These are phyloP conservation scores for Fusarium longipes DNA, from an alignment of 2,329 filamentous ascomycete genomes.

Conservation along the genomic window DNA sequence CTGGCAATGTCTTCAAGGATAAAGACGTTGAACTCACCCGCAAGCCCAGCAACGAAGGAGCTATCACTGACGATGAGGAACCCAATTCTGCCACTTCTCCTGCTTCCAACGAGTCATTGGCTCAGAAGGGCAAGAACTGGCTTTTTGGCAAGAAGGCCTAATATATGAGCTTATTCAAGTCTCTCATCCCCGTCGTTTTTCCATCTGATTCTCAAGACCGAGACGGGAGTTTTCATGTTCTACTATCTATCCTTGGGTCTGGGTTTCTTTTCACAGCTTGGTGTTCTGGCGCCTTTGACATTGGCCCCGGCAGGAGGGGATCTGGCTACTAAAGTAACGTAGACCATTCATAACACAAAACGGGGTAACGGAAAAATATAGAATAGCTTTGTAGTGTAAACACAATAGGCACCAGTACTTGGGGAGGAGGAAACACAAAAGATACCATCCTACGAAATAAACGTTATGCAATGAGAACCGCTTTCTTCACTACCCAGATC, in stretches of 20 bases:
- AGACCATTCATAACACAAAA: slow-evolving; percentile 12
- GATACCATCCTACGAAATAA: slow-evolving; percentile 39
- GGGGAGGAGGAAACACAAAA: slow-evolving; percentile 31
- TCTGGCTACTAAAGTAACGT: slow-evolving; percentile 5
- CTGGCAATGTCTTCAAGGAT: slow-evolving; percentile 74
- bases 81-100: slow-evolving; percentile 14
- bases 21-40: slow-evolving; percentile 52
- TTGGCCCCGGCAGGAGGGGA: slow-evolving; percentile 4
- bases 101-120: slow-evolving; percentile 39
- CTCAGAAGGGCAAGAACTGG: slow-evolving; percentile 61
- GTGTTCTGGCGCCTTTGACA: slow-evolving; percentile 42
- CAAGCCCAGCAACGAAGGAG: slow-evolving; percentile 49
- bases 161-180: neutral
- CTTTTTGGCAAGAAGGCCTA: slow-evolving; percentile 62
- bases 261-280: slow-evolving; percentile 33
- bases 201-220: neutral
- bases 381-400: slow-evolving; percentile 10
- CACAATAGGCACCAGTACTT: neutral
- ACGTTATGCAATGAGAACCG: slow-evolving; percentile 21
- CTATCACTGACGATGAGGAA: slow-evolving; percentile 43
- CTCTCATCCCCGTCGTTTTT: neutral
- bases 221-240: slow-evolving; percentile 2
- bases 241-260: slow-evolving; percentile 11
- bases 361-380: slow-evolving; percentile 3
- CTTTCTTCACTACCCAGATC: slow-evolving; percentile 9